phyloP scores from a whole-genome alignment of 139 green algal genomes.

The Trebouxia sp. region DNA sequence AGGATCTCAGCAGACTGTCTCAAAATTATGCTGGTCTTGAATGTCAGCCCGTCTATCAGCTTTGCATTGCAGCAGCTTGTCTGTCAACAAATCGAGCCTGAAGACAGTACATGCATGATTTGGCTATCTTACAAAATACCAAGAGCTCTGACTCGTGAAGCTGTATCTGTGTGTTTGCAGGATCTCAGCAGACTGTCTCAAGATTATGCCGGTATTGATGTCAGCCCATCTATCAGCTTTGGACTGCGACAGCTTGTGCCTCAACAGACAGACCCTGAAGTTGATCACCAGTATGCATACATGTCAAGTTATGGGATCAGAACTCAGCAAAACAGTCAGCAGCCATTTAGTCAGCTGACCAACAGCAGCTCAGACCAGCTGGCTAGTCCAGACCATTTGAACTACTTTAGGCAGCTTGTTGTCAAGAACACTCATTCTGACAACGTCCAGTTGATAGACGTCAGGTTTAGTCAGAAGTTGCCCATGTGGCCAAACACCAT shows the following conservation, averaged over 20 bases:
- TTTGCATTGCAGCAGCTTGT: slow-evolving; percentile 9
- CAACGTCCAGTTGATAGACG: not conserved
- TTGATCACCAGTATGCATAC: not conserved
- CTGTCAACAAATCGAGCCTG: not conserved
- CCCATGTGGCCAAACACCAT: not conserved
- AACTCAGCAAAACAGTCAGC: not conserved
- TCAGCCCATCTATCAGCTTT: not conserved
- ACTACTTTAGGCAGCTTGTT: not conserved
- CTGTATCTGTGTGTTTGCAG: not conserved
- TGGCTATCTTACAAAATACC: no score
- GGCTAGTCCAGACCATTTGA: not conserved
- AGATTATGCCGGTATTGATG: not conserved
- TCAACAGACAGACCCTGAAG: not conserved
- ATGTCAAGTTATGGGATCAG: not conserved
- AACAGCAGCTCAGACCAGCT: no score
- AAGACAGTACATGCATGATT: no score
- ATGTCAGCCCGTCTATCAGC: not conserved
- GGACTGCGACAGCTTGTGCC: not conserved
- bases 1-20: not conserved
- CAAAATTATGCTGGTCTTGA: not conserved
- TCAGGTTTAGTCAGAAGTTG: slow-evolving; percentile 19
- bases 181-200: not conserved
- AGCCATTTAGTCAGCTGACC: not conserved
- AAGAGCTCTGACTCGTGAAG: no score
- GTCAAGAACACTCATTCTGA: not conserved